These are phyloP conservation scores for Carex cristatella DNA, from an alignment of 176 grass and related monocot genomes.

Conservation along the genomic window DNA sequence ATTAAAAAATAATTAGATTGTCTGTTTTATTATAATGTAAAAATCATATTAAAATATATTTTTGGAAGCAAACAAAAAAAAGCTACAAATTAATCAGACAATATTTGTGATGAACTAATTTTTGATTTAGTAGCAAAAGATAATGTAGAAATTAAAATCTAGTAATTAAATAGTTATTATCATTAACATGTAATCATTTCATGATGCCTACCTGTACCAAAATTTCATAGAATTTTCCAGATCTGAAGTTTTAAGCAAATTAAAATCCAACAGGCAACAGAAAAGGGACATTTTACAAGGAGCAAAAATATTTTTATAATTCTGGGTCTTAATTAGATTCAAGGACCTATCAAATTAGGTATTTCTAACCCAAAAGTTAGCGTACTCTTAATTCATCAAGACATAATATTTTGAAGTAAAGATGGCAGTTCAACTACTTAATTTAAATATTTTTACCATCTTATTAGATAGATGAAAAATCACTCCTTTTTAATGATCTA, in stretches of 20 bases:
- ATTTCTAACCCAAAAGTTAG: not conserved
- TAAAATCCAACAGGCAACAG: not conserved
- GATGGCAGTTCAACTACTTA: no score
- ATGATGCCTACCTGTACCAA: not conserved
- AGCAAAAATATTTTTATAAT: not conserved
- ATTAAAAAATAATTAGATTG: no score
- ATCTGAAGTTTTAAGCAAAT: not conserved
- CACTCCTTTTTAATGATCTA: no score
- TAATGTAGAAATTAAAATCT: no score
- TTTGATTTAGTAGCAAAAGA: no score
- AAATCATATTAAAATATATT: no score
- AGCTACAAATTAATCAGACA: no score
- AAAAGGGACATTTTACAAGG: not conserved
- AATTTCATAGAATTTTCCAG: not conserved
- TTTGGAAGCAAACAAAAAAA: no score
- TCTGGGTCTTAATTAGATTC: not conserved
- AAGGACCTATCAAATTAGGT: not conserved
- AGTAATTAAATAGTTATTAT: not conserved
- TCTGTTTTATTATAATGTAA: no score
- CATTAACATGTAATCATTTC: not conserved
- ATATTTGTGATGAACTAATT: no score
- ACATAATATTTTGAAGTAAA: not conserved
- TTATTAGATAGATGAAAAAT: no score
- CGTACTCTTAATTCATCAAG: not conserved
- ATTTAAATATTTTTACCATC: no score